These are phyloP conservation scores for Saprolegnia parasitica DNA, from an alignment of 352 stramenopile genomes.

Conservation along the genomic window DNA sequence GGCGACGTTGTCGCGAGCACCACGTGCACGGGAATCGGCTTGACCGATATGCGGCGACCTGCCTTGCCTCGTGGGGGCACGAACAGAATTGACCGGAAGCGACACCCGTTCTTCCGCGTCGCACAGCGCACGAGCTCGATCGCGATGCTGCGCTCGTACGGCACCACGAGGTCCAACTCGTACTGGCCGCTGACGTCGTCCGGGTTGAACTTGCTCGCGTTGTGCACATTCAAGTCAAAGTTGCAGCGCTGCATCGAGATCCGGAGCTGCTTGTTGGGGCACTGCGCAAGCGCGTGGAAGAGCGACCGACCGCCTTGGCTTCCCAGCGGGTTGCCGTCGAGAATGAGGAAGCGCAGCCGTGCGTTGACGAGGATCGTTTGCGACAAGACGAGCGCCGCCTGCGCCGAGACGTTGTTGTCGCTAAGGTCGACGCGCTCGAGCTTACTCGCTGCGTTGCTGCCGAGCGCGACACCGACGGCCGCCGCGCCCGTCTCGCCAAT, in stretches of 20 bases:
- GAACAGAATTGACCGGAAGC: slow-evolving; percentile 63
- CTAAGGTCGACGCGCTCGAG: slow-evolving; percentile 52
- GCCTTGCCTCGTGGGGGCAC: slow-evolving; percentile 35
- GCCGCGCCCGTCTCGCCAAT: slow-evolving; percentile 57
- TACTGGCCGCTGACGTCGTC: slow-evolving; percentile 60
- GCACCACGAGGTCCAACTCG: slow-evolving; percentile 66
- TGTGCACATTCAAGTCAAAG: slow-evolving; percentile 47
- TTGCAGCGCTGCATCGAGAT: slow-evolving; percentile 65
- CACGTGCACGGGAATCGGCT: slow-evolving; percentile 41
- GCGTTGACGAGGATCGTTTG: slow-evolving; percentile 53
- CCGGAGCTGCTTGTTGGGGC: slow-evolving; percentile 45
- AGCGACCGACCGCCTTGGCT: slow-evolving; percentile 48
- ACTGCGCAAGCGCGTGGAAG: slow-evolving; percentile 53
- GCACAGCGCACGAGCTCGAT: slow-evolving; percentile 59
- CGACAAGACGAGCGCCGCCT: slow-evolving; percentile 51
- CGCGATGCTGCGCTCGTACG: slow-evolving; percentile 61
- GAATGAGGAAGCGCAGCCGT: slow-evolving; percentile 36
- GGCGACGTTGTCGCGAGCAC: slow-evolving; percentile 27
- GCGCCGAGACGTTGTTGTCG: slow-evolving; percentile 69
- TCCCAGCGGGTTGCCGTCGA: slow-evolving; percentile 62
- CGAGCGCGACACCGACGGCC: slow-evolving; percentile 54
- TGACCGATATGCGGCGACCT: slow-evolving; percentile 8
- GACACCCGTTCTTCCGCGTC: slow-evolving; percentile 69
- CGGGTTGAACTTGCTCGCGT: slow-evolving; percentile 55
- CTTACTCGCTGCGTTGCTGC: slow-evolving; percentile 41